Evolutionary conservation across 192 early-diverging fungal species (phyloP).

Genomic region (Podila minutissima): DNA sequence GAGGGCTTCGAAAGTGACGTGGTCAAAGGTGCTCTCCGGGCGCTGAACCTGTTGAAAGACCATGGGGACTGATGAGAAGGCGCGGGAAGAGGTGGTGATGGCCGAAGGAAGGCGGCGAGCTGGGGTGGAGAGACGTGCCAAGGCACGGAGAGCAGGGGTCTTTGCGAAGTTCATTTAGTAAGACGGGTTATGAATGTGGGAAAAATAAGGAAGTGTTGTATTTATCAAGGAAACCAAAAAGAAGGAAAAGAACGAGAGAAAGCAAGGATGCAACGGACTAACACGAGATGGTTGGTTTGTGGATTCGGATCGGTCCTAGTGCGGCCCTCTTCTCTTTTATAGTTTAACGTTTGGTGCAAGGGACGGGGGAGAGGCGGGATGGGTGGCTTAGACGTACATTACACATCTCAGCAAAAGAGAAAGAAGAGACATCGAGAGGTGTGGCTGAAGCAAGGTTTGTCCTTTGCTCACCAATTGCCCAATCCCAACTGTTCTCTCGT

Average conservation of each 20-base stretch:
- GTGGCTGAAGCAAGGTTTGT: too few relatives aligned
- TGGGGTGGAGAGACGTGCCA: not conserved
- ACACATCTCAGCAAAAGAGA: too few relatives aligned
- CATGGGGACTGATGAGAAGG: not conserved
- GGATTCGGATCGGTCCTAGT: too few relatives aligned
- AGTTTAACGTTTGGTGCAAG: too few relatives aligned
- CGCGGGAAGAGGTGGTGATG: not conserved
- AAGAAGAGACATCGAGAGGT: too few relatives aligned
- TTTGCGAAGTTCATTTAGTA: not conserved
- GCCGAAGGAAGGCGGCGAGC: too few relatives aligned
- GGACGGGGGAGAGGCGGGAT: too few relatives aligned
- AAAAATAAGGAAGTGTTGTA: not conserved
- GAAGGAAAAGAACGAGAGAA: not conserved
- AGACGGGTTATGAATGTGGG: not conserved
- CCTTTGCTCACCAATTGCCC: too few relatives aligned
- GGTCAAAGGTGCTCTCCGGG: conserved; percentile 17
- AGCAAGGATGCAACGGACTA: not conserved
- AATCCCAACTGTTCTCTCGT: too few relatives aligned
- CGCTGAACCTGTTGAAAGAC: not conserved
- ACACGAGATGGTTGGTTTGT: not conserved
- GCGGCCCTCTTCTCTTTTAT: too few relatives aligned
- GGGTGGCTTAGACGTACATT: not conserved
- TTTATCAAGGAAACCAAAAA: not conserved
- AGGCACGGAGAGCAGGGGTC: not conserved
- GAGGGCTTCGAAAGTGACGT: conserved; percentile 11